Conservation (phyloP, 2,329 filamentous ascomycete genomes). For the Leptographium lundbergii region DNA sequence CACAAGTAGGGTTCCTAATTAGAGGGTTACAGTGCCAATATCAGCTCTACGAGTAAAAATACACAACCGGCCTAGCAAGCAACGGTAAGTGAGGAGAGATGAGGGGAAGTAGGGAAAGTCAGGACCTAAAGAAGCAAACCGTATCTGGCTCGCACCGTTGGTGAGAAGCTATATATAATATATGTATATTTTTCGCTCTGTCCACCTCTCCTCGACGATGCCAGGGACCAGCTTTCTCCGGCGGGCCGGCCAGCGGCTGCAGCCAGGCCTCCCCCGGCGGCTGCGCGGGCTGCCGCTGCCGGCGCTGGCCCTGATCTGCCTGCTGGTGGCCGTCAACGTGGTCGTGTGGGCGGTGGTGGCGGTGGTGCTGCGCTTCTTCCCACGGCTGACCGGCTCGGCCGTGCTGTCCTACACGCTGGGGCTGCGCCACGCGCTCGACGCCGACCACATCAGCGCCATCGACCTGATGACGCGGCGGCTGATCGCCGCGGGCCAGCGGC, state of each 20-base stretch:
- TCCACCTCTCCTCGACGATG: background rate
- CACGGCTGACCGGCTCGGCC: constrained; percentile 61
- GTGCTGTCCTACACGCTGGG: constrained; percentile 81
- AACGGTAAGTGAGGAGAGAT: too few species aligned
- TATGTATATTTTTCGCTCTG: too few species aligned
- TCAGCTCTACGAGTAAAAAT: too few species aligned
- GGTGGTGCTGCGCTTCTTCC: constrained; percentile 39
- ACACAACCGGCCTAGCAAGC: too few species aligned
- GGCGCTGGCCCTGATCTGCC: constrained; percentile 34
- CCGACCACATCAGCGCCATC: constrained; percentile 81
- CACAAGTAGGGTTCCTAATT: too few species aligned
- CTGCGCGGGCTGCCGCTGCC: constrained; percentile 19
- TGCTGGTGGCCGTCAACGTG: constrained; percentile 38
- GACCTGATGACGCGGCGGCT: constrained; percentile 89
- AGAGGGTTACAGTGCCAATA: too few species aligned
- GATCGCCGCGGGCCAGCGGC: constrained; percentile 70
- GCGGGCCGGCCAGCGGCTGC: background rate
- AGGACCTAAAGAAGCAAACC: too few species aligned
- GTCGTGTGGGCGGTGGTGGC: constrained; percentile 41
- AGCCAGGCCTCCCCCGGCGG: constrained; percentile 14
- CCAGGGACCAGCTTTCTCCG: background rate
- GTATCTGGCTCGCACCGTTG: background rate
- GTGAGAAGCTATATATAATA: too few species aligned
- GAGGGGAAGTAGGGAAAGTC: too few species aligned
- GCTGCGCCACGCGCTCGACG: constrained; percentile 87